Conservation (phyloP, 140 eudicot species). For the Anethum foeniculum region DNA sequence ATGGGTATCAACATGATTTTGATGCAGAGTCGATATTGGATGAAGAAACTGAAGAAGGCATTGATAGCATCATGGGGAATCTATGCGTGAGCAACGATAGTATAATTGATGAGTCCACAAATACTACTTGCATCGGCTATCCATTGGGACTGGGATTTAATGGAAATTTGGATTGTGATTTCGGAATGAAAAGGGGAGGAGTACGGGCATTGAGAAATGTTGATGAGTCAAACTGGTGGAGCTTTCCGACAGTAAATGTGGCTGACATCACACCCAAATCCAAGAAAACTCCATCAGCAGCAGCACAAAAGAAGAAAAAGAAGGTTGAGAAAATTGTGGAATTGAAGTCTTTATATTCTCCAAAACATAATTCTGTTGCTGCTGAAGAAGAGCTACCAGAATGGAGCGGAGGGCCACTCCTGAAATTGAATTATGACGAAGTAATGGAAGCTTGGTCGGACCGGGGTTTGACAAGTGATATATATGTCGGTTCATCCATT, state of each 20-base stretch:
- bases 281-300: conserved; percentile 15
- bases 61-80: conserved; percentile 85
- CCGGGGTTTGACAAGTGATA: conserved; percentile 45
- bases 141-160: conserved; percentile 70
- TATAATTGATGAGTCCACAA: neutral
- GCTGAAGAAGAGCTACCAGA: conserved; percentile 15
- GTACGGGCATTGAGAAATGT: conserved; percentile 45
- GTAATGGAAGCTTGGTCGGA: conserved; percentile 67
- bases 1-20: conserved; percentile 47
- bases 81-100: conserved; percentile 20
- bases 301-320: conserved; percentile 51
- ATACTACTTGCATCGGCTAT: conserved; percentile 19
- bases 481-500: conserved; percentile 42
- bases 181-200: conserved; percentile 52
- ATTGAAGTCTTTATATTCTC: conserved; percentile 18
- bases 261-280: conserved; percentile 33
- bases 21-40: conserved; percentile 77
- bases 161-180: conserved; percentile 40
- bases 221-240: conserved; percentile 53
- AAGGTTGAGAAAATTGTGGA: conserved; percentile 39
- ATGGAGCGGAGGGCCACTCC: conserved; percentile 22
- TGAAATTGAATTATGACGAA: conserved; percentile 61
- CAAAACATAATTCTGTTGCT: conserved; percentile 1
- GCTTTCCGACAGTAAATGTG: conserved; percentile 54
- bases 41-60: conserved; percentile 73